Conservation (phyloP, 2,329 filamentous ascomycete genomes). For the Metarhizium anisopliae region DNA sequence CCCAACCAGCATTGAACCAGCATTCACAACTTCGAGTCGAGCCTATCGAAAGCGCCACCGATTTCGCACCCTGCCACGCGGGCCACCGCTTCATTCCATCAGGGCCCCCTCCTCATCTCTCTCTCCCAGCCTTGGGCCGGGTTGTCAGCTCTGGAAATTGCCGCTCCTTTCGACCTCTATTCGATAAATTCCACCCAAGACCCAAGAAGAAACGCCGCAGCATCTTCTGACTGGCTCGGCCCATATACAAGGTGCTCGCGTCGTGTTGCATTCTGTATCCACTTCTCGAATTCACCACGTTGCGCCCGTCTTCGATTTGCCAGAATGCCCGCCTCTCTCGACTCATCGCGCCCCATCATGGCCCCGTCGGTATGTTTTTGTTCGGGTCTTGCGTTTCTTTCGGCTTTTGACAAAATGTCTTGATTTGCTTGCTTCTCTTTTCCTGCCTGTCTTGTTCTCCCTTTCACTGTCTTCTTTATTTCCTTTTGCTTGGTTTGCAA, state of each 20-base stretch:
- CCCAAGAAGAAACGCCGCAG: not conserved
- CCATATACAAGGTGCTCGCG: not conserved
- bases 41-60: too few relatives aligned
- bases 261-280: not conserved
- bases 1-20: not conserved
- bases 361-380: slow-evolving; percentile 47
- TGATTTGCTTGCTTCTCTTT: slow-evolving; percentile 4
- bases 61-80: too few relatives aligned
- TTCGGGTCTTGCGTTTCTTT: slow-evolving; percentile 3
- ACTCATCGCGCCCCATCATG: slow-evolving; percentile 55
- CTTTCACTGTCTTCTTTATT: slow-evolving; percentile 2
- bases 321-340: slow-evolving; percentile 48
- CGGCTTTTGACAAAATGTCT: slow-evolving; percentile 5
- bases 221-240: too few relatives aligned
- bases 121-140: not conserved
- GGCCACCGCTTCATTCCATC: too few relatives aligned
- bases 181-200: not conserved
- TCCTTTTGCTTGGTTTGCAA: not conserved
- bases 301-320: not conserved
- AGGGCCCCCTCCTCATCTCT: too few relatives aligned
- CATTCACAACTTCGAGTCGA: not conserved
- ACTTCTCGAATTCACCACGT: not conserved
- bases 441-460: slow-evolving; percentile 6
- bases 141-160: not conserved
- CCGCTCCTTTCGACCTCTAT: not conserved